phyloP scores from a whole-genome alignment of 257 asterid species.

The Asclepias syriaca region DNA sequence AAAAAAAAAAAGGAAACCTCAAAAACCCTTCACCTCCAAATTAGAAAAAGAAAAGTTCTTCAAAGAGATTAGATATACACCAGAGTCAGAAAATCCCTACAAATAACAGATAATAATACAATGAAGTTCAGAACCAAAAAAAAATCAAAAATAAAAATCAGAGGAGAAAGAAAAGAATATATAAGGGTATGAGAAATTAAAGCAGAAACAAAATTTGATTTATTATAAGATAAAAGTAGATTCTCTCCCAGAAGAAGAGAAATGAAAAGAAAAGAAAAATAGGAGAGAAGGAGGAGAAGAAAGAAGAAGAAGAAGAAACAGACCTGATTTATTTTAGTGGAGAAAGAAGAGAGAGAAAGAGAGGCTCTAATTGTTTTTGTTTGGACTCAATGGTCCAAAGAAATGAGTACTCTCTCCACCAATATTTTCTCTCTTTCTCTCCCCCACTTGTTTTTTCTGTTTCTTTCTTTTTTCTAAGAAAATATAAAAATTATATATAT shows the following conservation, averaged over 20 bases:
- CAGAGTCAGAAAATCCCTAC: background rate
- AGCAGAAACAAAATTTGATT: background rate
- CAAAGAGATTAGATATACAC: slow-evolving; percentile 7
- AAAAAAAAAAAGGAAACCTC: background rate
- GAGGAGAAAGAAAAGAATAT: background rate
- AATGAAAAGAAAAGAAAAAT: background rate
- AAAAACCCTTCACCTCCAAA: slow-evolving; percentile 10
- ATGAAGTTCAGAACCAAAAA: background rate
- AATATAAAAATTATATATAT: no score
- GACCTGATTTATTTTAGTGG: slow-evolving; percentile 14
- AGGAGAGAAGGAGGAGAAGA: background rate
- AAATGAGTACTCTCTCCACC: background rate
- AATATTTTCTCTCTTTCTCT: background rate
- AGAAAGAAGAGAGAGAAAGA: background rate
- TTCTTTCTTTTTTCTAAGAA: no score
- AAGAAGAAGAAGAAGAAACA: background rate
- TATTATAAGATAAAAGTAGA: background rate
- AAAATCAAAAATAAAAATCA: background rate
- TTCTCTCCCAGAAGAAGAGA: slow-evolving; percentile 3
- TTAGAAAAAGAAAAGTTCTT: no score
- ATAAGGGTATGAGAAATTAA: background rate
- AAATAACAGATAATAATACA: background rate
- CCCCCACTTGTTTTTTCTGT: background rate
- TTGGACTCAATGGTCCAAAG: slow-evolving; percentile 16
- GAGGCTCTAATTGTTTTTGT: slow-evolving; percentile 9